Percentiles rank a stretch among this genome's conserved stretches.
phyloP scores from a whole-genome alignment of 139 green algal genomes.

The Chlamydomonas sp. region DNA sequence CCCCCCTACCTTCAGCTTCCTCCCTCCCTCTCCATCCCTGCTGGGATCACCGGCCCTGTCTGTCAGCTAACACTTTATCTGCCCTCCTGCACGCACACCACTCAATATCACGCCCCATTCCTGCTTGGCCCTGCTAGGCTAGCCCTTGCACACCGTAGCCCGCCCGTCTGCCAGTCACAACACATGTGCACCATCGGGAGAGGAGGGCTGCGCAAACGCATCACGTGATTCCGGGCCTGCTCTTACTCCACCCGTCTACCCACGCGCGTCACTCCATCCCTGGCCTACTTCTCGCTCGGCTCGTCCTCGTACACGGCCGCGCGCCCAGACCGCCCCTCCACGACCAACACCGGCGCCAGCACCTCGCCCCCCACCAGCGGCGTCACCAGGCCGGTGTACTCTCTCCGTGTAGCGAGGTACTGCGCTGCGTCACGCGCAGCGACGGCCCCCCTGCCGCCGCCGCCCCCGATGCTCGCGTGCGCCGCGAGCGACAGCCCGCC shows the following conservation, averaged over 20 bases:
- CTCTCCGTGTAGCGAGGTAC: slow-evolving; percentile 56
- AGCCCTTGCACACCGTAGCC: too few relatives aligned
- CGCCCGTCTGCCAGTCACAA: too few relatives aligned
- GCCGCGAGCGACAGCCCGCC: slow-evolving; percentile 8
- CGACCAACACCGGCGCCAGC: slow-evolving; percentile 16
- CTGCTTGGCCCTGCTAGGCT: too few relatives aligned
- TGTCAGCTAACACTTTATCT: too few relatives aligned
- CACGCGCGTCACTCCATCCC: not conserved
- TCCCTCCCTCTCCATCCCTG: too few relatives aligned
- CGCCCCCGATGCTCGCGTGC: not conserved
- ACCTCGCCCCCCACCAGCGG: slow-evolving; percentile 39
- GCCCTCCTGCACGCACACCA: too few relatives aligned
- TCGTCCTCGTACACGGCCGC: slow-evolving; percentile 50
- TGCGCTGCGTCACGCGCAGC: slow-evolving; percentile 47
- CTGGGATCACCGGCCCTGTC: too few relatives aligned
- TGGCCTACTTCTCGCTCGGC: not conserved
- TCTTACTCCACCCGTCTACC: not conserved
- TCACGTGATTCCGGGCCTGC: too few relatives aligned
- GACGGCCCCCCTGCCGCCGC: slow-evolving; percentile 15
- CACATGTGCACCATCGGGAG: too few relatives aligned
- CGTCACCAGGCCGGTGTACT: slow-evolving; percentile 66
- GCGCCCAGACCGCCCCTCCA: slow-evolving; percentile 34
- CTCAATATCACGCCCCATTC: too few relatives aligned
- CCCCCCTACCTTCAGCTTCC: too few relatives aligned
- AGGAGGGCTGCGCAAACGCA: not conserved